Evolutionary conservation across 2,329 filamentous ascomycete species (phyloP).

Genomic region (Fusarium verrucosum): DNA sequence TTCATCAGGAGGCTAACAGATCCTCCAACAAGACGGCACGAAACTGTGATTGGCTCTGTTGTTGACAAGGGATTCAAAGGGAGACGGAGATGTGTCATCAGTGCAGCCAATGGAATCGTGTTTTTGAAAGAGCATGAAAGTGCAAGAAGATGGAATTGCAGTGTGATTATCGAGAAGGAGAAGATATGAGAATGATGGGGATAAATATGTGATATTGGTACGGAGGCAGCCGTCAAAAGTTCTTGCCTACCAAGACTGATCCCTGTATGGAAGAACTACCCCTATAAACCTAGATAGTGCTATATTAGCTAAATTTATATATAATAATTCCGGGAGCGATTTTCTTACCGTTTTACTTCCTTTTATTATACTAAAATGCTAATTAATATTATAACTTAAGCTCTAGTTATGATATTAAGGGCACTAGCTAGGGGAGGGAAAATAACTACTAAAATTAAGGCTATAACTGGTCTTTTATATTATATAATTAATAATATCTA

Average conservation of each 20-base stretch:
- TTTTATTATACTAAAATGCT: no score
- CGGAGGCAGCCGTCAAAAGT: no score
- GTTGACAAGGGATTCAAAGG: slow-evolving; percentile 5
- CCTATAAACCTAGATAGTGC: no score
- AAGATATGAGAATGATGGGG: not conserved
- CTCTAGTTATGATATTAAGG: no score
- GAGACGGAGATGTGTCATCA: slow-evolving; percentile 28
- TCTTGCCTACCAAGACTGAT: no score
- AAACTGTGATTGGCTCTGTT: slow-evolving; percentile 33
- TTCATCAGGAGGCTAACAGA: slow-evolving; percentile 42
- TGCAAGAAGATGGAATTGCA: not conserved
- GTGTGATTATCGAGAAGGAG: not conserved
- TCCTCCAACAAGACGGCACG: slow-evolving; percentile 31
- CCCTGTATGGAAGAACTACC: no score
- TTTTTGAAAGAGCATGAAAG: slow-evolving; percentile 8
- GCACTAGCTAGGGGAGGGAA: no score
- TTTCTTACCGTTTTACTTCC: no score
- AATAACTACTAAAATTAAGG: no score
- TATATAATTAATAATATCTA: not conserved
- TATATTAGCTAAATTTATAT: no score
- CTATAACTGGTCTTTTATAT: not conserved
- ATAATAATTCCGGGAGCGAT: no score
- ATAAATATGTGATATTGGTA: not conserved
- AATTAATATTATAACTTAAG: no score
- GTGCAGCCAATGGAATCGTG: slow-evolving; percentile 17